Evolutionary conservation across 768 basidiomycete species (phyloP), one percentile per base, ranked within the genome.

Genomic region (Dioszegia aurantiaca): DNA sequence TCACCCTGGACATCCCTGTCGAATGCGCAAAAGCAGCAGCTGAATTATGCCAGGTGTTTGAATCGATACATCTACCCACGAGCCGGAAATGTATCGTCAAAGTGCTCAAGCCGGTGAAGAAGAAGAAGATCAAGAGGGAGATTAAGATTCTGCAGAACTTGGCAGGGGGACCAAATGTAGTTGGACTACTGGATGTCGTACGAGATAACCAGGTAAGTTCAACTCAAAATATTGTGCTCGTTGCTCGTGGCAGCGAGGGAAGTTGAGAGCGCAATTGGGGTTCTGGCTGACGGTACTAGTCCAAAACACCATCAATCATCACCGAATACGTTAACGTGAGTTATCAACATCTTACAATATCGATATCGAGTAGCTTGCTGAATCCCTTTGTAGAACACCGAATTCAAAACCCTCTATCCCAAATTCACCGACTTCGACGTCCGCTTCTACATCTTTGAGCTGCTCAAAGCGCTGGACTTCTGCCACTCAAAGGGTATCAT

Each of bases 51-150:
- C 43, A 77, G 75, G 77, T 78, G 3, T 94, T 94, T 67, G 91
- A 94, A 78, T 92, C 92, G 6, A 85, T 94, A 71, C 89, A 93
- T 75, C 78, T 79, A 27, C 68, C 75, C 21, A 66, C 67, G 27
- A 73, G 72, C 43, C 59, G 69, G n/a, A 93, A 93, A 79, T 93
- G 91, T 77, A 94, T 94, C 78, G 92, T 98, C 80, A 98, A 98
- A 78, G 94, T 98, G 30, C 82, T 98, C 66, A 98, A 98, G 78
- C 94, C 94, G 0, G 93, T 98, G 39, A 98, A 98, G 83, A 97
- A 98, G 85, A 98, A 98, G 85, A 98, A 98, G 80, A 97, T 97
- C 79, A 97, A 97, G 80, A 84, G 94, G 63, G 94, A 98, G 80
- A 95, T 98, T 77, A 97, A 97, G 82, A 94, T 98, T 70, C 80